A percentile compares a stretch with the other conserved stretches of the same genome.
phyloP scores from a whole-genome alignment of 805 yeast genomes.

The Candida dajiaensis region DNA sequence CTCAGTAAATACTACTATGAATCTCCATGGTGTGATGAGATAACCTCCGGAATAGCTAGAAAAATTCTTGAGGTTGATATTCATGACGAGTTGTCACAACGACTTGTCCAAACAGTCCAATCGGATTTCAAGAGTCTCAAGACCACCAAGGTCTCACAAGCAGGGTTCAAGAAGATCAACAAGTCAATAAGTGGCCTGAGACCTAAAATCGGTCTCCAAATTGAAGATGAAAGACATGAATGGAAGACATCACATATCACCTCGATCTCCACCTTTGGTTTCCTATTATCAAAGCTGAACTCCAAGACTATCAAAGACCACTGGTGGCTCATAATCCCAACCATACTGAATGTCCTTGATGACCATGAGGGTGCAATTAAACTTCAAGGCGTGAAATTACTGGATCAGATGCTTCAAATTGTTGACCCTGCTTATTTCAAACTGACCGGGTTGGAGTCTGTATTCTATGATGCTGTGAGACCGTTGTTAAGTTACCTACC shows the following conservation, averaged over 20 bases:
- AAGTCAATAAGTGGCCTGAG: slow-evolving; percentile 4
- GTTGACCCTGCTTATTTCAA: slow-evolving; percentile 13
- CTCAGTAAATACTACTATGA: slow-evolving; percentile 6
- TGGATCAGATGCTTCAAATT: slow-evolving; percentile 11
- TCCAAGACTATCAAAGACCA: slow-evolving; percentile 7
- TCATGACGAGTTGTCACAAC: neutral
- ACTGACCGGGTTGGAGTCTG: slow-evolving; percentile 13
- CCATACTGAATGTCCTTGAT: slow-evolving; percentile 21
- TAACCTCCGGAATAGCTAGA: neutral
- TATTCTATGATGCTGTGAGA: slow-evolving; percentile 17
- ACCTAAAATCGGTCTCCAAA: slow-evolving; percentile 11
- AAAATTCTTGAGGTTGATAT: neutral
- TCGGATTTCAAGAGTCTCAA: slow-evolving; percentile 9
- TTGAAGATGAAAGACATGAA: slow-evolving; percentile 8
- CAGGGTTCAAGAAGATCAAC: slow-evolving; percentile 17
- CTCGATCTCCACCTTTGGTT: slow-evolving; percentile 12
- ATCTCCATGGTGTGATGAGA: slow-evolving; percentile 19
- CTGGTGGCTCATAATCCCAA: slow-evolving; percentile 24
- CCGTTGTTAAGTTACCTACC: slow-evolving; percentile 23
- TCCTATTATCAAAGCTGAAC: slow-evolving; percentile 3
- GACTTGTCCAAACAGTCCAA: slow-evolving; percentile 1
- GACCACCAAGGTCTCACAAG: slow-evolving; percentile 11
- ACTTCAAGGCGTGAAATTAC: slow-evolving; percentile 16
- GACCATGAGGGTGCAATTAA: slow-evolving; percentile 24
- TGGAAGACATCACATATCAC: slow-evolving; percentile 15